A percentile compares a stretch with the other conserved stretches of the same genome.
Conservation (phyloP, 2,329 filamentous ascomycete genomes). For the Sporothrix variecibatus region DNA sequence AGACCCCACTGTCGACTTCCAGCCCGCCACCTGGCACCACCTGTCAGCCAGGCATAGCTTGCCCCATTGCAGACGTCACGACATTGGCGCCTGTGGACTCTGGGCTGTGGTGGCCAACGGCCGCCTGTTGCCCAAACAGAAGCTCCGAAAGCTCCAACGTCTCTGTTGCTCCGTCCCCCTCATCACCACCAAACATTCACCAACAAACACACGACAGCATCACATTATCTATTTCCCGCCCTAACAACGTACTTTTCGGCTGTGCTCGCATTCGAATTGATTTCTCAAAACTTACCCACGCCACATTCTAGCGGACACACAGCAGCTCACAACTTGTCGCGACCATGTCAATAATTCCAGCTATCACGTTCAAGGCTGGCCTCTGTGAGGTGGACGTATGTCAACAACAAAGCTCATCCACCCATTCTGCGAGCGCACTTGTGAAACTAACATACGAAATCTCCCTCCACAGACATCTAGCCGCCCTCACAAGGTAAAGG, state of each 20-base stretch:
- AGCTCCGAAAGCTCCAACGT: slow-evolving; percentile 27
- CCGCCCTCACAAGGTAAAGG: slow-evolving; percentile 68
- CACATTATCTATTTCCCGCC: not conserved
- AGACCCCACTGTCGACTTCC: not conserved
- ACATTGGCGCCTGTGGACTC: slow-evolving; percentile 28
- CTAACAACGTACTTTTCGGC: not conserved
- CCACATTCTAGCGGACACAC: not conserved
- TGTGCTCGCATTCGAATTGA: not conserved
- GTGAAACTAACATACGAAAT: slow-evolving; percentile 22
- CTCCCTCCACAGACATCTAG: slow-evolving; percentile 10
- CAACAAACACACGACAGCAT: slow-evolving; percentile 14
- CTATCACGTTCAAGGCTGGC: slow-evolving; percentile 97
- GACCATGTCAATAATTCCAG: slow-evolving; percentile 76
- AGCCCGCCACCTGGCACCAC: slow-evolving; percentile 4
- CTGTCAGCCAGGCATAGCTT: not conserved
- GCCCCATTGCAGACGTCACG: slow-evolving; percentile 29
- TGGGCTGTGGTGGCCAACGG: not conserved
- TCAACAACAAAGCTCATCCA: slow-evolving; percentile 30
- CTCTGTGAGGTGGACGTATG: slow-evolving; percentile 81
- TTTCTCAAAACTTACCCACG: not conserved
- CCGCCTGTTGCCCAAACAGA: slow-evolving; percentile 1
- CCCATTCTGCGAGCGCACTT: not conserved
- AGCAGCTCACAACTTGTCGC: not conserved
- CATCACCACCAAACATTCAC: slow-evolving; percentile 11
- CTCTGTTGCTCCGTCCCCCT: slow-evolving; percentile 10